Evolutionary conservation across 2,329 filamentous ascomycete genomes (phyloP).

Genomic region (Dothideomycetes sp.): DNA sequence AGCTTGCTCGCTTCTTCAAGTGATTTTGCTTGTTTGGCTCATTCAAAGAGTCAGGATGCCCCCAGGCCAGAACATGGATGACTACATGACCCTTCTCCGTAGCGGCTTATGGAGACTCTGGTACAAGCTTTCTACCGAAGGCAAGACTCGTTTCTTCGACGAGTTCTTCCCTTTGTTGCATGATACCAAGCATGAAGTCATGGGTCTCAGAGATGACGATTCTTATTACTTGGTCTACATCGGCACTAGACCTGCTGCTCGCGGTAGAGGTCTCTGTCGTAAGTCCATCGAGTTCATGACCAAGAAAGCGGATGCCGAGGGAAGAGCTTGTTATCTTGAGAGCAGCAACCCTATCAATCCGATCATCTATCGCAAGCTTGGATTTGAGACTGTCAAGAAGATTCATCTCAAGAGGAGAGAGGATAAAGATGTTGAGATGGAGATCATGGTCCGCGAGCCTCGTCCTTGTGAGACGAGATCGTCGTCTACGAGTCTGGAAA

Average conservation of each 20-base stretch:
- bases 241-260: conserved; percentile 61
- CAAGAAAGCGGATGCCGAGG: conserved; percentile 56
- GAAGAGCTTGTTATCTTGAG: conserved; percentile 66
- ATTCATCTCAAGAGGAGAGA: conserved; percentile 50
- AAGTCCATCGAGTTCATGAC: conserved; percentile 65
- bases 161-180: conserved; percentile 70
- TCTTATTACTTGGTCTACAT: conserved; percentile 80
- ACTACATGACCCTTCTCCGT: conserved; percentile 60
- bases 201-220: conserved; percentile 54
- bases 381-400: conserved; percentile 57
- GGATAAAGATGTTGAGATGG: conserved; percentile 55
- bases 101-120: conserved; percentile 70
- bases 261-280: conserved; percentile 63
- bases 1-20: too few species aligned
- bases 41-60: conserved; percentile 51
- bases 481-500: conserved; percentile 7
- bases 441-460: conserved; percentile 77
- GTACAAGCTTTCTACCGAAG: conserved; percentile 65
- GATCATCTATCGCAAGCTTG: conserved; percentile 64
- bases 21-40: neutral
- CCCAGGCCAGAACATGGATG: conserved; percentile 64
- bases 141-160: conserved; percentile 62
- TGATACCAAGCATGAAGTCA: conserved; percentile 58
- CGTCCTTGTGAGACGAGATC: conserved; percentile 5
- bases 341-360: conserved; percentile 62